Conservation (phyloP, 257 asterid genomes). For the Solanum bulbocastanum region DNA sequence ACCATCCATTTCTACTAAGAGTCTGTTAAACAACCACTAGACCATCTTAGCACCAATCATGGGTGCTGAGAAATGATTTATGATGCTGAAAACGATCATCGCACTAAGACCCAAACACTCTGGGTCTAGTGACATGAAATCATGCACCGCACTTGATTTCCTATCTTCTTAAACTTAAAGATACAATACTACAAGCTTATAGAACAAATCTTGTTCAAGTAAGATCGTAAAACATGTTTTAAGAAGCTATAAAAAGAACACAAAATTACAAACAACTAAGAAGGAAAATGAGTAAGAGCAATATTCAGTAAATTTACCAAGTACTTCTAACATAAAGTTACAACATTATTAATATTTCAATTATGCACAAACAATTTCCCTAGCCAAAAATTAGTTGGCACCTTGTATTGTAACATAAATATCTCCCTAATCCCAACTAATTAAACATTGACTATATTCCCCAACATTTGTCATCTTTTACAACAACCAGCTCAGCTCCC, state of each 20-base stretch:
- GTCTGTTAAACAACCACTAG: no score
- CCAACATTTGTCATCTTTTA: neutral
- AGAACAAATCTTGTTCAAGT: neutral
- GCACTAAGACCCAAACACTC: neutral
- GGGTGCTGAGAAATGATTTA: no score
- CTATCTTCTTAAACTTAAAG: neutral
- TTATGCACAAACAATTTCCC: neutral
- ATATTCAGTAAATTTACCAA: neutral
- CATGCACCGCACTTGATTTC: neutral
- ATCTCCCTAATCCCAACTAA: neutral
- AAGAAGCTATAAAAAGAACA: neutral
- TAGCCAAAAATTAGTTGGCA: neutral
- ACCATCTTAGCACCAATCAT: no score
- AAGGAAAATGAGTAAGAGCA: neutral
- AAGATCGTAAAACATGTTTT: neutral
- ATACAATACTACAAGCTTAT: no score
- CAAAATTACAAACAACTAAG: neutral
- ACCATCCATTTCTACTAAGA: no score
- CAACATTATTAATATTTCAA: neutral
- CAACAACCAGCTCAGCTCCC: neutral
- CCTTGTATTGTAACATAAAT: neutral
- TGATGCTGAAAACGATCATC: neutral
- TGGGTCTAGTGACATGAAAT: neutral
- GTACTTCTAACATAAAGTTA: no score
- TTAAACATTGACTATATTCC: neutral